Evolutionary conservation across 2,329 filamentous ascomycete genomes (phyloP).

Genomic region (Monosporascus sp.): DNA sequence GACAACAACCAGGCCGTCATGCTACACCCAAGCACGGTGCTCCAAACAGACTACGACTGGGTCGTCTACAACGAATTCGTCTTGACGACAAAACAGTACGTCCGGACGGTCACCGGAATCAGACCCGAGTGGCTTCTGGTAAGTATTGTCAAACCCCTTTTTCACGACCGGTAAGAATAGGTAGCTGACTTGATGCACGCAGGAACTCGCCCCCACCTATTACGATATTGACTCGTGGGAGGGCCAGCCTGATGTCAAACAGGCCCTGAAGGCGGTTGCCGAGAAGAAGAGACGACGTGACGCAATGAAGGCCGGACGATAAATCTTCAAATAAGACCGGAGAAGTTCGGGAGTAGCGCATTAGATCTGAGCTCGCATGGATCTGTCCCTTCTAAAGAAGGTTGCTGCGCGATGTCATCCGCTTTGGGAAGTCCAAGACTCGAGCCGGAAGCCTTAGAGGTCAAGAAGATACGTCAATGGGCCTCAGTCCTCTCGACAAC

Average conservation of each 20-base stretch:
- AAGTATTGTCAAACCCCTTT: conserved; percentile 30
- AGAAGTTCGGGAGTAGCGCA: too few species aligned
- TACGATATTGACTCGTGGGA: conserved; percentile 81
- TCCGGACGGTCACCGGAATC: conserved; percentile 86
- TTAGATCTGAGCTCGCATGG: too few species aligned
- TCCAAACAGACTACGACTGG: conserved; percentile 89
- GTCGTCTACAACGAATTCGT: conserved; percentile 98
- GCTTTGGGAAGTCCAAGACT: too few species aligned
- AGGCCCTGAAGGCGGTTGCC: conserved; percentile 51
- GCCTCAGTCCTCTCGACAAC: too few species aligned
- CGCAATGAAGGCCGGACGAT: conserved; percentile 47
- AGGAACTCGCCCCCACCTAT: conserved; percentile 92
- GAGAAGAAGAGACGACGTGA: conserved; percentile 59
- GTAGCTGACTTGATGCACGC: conserved; percentile 25
- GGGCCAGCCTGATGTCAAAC: conserved; percentile 77
- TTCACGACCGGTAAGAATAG: neutral
- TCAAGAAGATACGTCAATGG: too few species aligned
- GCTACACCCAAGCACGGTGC: conserved; percentile 87
- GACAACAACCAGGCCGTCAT: conserved; percentile 93
- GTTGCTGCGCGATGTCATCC: too few species aligned
- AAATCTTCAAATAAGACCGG: neutral
- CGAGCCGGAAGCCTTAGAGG: too few species aligned
- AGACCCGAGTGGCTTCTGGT: conserved; percentile 92
- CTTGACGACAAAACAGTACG: conserved; percentile 96
- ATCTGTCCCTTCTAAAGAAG: too few species aligned